Evolutionary conservation across 1,139 yeast genomes (phyloP).

Genomic region (Pichia sp.): DNA sequence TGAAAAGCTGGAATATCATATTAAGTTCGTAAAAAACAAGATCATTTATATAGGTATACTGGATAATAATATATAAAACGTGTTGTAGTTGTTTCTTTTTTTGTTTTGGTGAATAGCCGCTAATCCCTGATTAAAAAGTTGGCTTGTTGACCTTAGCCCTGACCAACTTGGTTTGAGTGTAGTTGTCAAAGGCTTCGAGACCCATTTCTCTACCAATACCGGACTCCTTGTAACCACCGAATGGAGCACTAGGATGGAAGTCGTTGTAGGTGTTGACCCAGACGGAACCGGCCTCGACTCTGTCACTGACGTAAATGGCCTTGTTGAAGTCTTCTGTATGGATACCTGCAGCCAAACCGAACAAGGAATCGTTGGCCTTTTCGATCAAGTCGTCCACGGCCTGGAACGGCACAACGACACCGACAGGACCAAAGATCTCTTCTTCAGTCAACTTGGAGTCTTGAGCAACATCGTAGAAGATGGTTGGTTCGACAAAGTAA

Average conservation of each 20-base stretch:
- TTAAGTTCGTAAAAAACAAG: not conserved
- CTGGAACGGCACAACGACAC: constrained; percentile 67
- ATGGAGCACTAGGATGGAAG: constrained; percentile 72
- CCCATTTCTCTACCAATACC: constrained; percentile 96
- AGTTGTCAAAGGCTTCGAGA: constrained; percentile 74
- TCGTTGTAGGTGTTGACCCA: constrained; percentile 84
- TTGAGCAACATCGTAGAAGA: constrained; percentile 66
- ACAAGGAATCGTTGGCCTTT: constrained; percentile 68
- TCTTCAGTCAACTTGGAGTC: constrained; percentile 68
- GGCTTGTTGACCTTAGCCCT: constrained; percentile 39
- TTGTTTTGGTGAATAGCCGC: not conserved
- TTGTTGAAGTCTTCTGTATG: constrained; percentile 62
- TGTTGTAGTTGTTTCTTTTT: not conserved
- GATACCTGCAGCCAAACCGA: constrained; percentile 84
- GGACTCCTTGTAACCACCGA: constrained; percentile 82
- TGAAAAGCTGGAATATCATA: not conserved
- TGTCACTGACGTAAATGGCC: constrained; percentile 60
- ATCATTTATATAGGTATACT: not conserved
- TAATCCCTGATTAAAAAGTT: constrained; percentile 10
- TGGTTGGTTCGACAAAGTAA: constrained; percentile 74
- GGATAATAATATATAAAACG: not conserved
- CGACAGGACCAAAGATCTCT: constrained; percentile 87
- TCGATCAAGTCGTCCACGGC: constrained; percentile 66
- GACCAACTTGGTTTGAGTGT: constrained; percentile 78
- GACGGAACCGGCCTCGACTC: constrained; percentile 73